Evolutionary conservation across 352 stramenopile species (phyloP), one percentile per base, ranked within the genome.

Genomic region (Pythium rhizo-oryzae): DNA sequence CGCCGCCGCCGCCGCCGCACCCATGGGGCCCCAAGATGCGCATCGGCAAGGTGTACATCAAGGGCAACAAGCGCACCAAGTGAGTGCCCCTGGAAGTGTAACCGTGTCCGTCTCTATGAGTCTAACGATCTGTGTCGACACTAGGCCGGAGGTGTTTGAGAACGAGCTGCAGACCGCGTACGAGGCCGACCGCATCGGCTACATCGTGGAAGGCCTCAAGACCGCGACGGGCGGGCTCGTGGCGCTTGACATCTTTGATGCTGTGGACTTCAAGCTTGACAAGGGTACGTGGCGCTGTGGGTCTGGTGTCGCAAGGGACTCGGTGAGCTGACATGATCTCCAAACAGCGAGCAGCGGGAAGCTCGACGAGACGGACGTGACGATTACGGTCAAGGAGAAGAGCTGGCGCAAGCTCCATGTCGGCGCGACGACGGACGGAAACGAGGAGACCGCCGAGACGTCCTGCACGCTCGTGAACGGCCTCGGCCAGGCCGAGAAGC

Each of bases 381-480:
- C 80, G 9, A 96, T 97, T 72, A 93, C 84, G 15, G 87, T 97
- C 24, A 84, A 93, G 72, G 90, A 97, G 55, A 96, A 93, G 69
- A 76, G 79, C 71, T 96, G 91, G 87, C 78, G 88, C 9, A 92
- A 89, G 58, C 75, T 97, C 49, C 84, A 96, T 56, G 76, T 95
- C 5, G 86, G 87, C n/a, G 89, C 87, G 8, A 93, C 82, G 4
- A 94, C 90, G 5, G 87, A 96, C 51, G 90, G 87, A 44, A 92
- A 87, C 59, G 89, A 95, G 61, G 89, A 94, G 79, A 87, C 89
- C 39, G 85, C 85, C 50, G 89, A 96, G 79, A 94, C 89, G 30
- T 93, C 89, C 61, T 77, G 89, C 53, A 94, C 84, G 64, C 72
- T 97, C 33, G 85, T 77, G 65, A 97, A 96, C 61, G 87, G 86